Conservation (phyloP, 2,329 filamentous ascomycete species). For the Mollisia scopiformis region DNA sequence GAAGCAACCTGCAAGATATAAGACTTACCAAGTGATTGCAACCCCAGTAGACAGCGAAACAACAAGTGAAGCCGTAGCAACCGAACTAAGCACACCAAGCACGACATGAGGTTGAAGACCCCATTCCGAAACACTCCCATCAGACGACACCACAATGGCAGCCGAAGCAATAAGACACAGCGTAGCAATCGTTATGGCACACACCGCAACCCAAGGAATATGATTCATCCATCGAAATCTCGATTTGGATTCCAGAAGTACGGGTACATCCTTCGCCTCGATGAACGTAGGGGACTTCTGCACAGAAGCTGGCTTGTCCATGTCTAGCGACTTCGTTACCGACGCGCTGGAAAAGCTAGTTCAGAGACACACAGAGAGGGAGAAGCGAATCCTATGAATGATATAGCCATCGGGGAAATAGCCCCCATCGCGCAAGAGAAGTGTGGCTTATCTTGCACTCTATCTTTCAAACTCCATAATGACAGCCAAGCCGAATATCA, state of each 20-base stretch:
- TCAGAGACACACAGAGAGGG: neutral
- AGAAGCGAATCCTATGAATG: neutral
- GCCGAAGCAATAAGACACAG: neutral
- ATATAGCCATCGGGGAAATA: neutral
- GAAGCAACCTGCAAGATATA: too few relatives aligned
- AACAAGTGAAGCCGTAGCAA: neutral
- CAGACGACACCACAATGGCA: neutral
- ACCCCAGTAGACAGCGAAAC: neutral
- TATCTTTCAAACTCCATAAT: too few relatives aligned
- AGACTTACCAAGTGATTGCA: neutral
- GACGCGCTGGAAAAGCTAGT: neutral
- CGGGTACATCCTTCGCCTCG: neutral
- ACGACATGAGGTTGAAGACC: neutral
- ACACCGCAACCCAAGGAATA: neutral
- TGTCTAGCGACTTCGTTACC: neutral
- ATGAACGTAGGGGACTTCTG: neutral
- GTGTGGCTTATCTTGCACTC: neutral
- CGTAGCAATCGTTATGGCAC: neutral
- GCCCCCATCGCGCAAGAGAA: neutral
- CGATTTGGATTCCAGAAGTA: neutral
- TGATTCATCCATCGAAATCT: neutral
- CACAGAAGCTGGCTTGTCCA: neutral
- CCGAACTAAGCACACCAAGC: neutral
- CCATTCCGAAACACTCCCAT: neutral
- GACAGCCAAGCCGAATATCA: neutral